phyloP scores from a whole-genome alignment of 2,329 filamentous ascomycete genomes.

The Sarocladiaceae sp. region DNA sequence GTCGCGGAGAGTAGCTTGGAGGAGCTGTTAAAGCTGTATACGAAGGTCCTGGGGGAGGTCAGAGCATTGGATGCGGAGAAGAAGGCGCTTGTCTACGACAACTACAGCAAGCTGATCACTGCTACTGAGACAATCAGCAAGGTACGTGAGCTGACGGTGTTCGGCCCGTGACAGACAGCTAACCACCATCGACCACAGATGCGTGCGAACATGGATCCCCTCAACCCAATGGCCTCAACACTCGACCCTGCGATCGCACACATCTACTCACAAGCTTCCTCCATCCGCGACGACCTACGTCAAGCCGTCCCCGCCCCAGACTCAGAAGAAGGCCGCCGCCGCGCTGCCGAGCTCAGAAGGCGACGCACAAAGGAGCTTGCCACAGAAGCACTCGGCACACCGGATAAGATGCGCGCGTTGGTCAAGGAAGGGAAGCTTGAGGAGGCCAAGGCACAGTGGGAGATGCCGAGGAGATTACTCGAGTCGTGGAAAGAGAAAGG shows the following conservation, averaged over 20 bases:
- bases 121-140: conserved; percentile 94
- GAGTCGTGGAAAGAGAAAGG: conserved; percentile 50
- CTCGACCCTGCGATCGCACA: conserved; percentile 70
- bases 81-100: conserved; percentile 96
- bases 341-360: conserved; percentile 26
- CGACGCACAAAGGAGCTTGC: conserved; percentile 53
- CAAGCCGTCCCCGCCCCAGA: conserved; percentile 42
- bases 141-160: conserved; percentile 33
- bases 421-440: conserved; percentile 55
- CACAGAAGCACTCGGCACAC: conserved; percentile 57
- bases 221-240: conserved; percentile 69
- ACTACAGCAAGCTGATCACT: conserved; percentile 95
- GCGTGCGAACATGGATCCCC: conserved; percentile 75
- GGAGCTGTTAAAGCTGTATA: conserved; percentile 67
- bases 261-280: conserved; percentile 60
- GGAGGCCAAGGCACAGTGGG: conserved; percentile 57
- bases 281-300: conserved; percentile 50
- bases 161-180: no score
- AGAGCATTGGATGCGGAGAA: conserved; percentile 89
- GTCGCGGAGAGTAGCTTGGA: conserved; percentile 61
- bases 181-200: conserved; percentile 43
- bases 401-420: conserved; percentile 53
- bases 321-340: conserved; percentile 31
- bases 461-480: conserved; percentile 47
- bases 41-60: conserved; percentile 73